A percentile compares a stretch with the other conserved stretches of the same genome.
Evolutionary conservation across 2,329 filamentous ascomycete genomes (phyloP).

Genomic region (Chaetoscypha palmicola): DNA sequence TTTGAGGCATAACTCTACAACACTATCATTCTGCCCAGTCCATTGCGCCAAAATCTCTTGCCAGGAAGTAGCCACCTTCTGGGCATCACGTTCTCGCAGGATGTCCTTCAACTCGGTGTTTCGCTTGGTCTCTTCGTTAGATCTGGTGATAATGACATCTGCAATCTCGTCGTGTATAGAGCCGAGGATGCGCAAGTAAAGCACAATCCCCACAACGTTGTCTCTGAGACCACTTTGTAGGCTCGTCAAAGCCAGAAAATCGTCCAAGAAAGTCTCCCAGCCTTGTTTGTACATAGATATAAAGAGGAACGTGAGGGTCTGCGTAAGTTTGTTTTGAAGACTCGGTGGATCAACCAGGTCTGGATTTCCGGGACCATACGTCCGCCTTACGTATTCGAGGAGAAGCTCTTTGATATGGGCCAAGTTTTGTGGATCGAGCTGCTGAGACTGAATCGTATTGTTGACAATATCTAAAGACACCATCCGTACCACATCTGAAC

Average conservation of each 20-base stretch:
- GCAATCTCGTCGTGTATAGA: constrained; percentile 97
- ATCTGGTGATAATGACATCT: constrained; percentile 77
- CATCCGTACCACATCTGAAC: constrained; percentile 78
- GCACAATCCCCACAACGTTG: constrained; percentile 68
- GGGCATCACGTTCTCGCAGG: constrained; percentile 77
- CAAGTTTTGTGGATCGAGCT: constrained; percentile 66
- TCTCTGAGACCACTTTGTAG: constrained; percentile 53
- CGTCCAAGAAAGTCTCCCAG: constrained; percentile 87
- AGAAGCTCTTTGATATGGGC: constrained; percentile 72
- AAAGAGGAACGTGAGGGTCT: constrained; percentile 92
- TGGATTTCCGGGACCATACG: constrained; percentile 55
- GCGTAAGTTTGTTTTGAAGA: constrained; percentile 95
- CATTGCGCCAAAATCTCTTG: constrained; percentile 79
- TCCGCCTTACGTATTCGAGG: constrained; percentile 70
- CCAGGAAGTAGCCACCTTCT: constrained; percentile 84
- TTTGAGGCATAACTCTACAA: constrained; percentile 83
- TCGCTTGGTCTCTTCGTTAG: constrained; percentile 71
- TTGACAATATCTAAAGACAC: constrained; percentile 91
- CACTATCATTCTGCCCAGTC: constrained; percentile 54
- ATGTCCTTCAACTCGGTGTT: constrained; percentile 89
- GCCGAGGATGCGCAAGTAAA: constrained; percentile 82
- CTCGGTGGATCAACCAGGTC: constrained; percentile 60
- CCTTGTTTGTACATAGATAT: constrained; percentile 75
- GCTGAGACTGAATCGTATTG: constrained; percentile 75
- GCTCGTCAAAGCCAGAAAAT: constrained; percentile 72